phyloP scores from a whole-genome alignment of 345 rosid genomes.

The Citrus unshiu region DNA sequence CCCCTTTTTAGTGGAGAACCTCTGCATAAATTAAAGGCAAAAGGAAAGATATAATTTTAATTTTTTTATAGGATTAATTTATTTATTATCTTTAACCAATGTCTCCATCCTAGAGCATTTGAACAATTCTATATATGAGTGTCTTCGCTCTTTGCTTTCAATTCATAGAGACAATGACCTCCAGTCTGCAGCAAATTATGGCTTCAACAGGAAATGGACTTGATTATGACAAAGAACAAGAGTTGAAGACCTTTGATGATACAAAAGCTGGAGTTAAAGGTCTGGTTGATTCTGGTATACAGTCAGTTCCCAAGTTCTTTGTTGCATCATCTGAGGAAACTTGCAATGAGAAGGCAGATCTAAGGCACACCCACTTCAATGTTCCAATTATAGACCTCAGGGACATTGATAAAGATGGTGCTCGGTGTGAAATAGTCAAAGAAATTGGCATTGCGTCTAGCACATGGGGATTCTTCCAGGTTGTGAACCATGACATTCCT shows the following conservation, averaged over 20 bases:
- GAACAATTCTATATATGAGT: not conserved
- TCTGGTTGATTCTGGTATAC: not conserved
- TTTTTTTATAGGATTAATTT: not conserved
- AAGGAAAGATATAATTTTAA: not conserved
- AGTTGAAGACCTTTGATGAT: not conserved
- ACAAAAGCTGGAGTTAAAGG: slow-evolving; percentile 1
- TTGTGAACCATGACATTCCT: slow-evolving; percentile 23
- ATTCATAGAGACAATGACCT: not conserved
- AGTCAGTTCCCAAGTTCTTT: not conserved
- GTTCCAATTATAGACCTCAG: not conserved
- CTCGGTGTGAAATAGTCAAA: not conserved
- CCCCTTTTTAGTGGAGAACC: not conserved
- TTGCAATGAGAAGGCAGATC: not conserved
- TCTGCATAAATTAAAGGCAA: not conserved
- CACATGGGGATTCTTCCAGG: slow-evolving; percentile 20
- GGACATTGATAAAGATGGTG: not conserved
- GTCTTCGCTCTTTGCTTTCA: not conserved
- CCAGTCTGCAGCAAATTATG: not conserved
- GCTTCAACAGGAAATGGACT: not conserved
- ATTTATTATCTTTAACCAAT: not conserved
- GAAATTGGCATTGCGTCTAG: slow-evolving; percentile 3
- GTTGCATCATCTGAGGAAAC: not conserved
- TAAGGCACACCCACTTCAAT: not conserved
- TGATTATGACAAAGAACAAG: not conserved
- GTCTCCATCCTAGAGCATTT: not conserved